A percentile compares a stretch with the other conserved stretches of the same genome.
Evolutionary conservation across 202 grass and related monocot species (phyloP).

Genomic region (Elaeis oleifera): DNA sequence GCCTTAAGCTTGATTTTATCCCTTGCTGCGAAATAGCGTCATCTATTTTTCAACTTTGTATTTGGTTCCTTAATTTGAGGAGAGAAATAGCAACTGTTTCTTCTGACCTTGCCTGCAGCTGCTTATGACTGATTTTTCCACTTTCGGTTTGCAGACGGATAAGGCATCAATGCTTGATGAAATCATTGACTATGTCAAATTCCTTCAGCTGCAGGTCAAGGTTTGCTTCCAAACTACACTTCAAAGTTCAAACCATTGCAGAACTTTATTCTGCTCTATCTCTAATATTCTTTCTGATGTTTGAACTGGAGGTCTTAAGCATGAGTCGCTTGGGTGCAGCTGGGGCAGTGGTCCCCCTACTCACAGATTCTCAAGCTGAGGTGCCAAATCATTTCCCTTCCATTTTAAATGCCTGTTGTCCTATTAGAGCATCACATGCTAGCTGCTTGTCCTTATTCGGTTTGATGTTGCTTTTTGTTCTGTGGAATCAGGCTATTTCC

Average conservation of each 20-base stretch:
- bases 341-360: slow-evolving; percentile 68
- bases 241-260: no score
- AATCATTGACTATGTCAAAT: slow-evolving; percentile 85
- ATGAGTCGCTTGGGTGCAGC: slow-evolving; percentile 79
- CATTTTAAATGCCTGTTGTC: no score
- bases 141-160: slow-evolving; percentile 39
- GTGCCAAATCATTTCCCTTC: slow-evolving; percentile 22
- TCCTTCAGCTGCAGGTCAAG: slow-evolving; percentile 90
- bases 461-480: no score
- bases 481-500: no score
- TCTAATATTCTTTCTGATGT: slow-evolving; percentile 1
- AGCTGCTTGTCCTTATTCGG: no score
- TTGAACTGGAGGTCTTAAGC: slow-evolving; percentile 65
- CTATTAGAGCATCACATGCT: no score
- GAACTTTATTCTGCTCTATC: neutral
- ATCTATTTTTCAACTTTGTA: no score
- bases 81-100: neutral
- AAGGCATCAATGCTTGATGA: slow-evolving; percentile 90
- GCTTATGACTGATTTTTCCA: neutral
- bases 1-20: no score
- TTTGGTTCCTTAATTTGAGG: no score
- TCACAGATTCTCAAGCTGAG: slow-evolving; percentile 48
- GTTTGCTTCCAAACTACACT: slow-evolving; percentile 18
- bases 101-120: neutral
- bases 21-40: no score